Base-by-base conservation (phyloP, 257 asterid genomes). In the Salvia rosmarinus region DNA sequence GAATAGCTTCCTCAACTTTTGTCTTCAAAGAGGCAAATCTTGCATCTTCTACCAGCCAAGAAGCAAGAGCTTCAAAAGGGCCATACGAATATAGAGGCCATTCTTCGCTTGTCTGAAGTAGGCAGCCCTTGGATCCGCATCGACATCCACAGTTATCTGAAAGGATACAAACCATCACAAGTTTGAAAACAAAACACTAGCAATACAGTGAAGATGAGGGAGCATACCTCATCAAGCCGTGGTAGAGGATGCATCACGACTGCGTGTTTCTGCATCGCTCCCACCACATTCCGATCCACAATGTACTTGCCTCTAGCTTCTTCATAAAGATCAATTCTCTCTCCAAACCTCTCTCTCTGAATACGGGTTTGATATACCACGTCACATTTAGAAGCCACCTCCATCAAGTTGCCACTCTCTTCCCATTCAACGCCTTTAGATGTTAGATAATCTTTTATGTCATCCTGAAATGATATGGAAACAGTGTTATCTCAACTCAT, bases 171-270 rank as follows among this genome's bases (percentile, higher is more conserved):
- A 19, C 20, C 9, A 61, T 21, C 6, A 6, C 9, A 43, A 42
- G 16, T 32, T 28, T 16, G 35, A 37, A 62, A 51, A 54, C 0
- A n/a, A 23, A 50, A 47, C 7, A 16, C 23, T 34, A 5, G 4
- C 43, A 17, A 25, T 2, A 43, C 1, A 19, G 40, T 39, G 49
- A 64, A 9, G 42, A 34, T 19, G n/a, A n/a, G n/a, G n/a, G 39
- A 70, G 44, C 56, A 42, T 51, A 90, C 96, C 97, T 95, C 99
- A 60, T 95, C 96, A 30, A 89, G 99, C 78, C 99, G 82, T 59
- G 99, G 99, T 32, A 94, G 79, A 67, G 98, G 99, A 79, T 94
- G 98, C 96, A 91, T 89, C 68, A 89, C 86, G 9, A 94, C 93
- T 5, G 99, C 96, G 50, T 94, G 99, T 79, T 84, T 88, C 84